Percentiles rank a stretch among this genome's conserved stretches.
These are phyloP conservation scores for Scleroderma bovista DNA, from an alignment of 768 basidiomycete genomes.

Conservation along the genomic window DNA sequence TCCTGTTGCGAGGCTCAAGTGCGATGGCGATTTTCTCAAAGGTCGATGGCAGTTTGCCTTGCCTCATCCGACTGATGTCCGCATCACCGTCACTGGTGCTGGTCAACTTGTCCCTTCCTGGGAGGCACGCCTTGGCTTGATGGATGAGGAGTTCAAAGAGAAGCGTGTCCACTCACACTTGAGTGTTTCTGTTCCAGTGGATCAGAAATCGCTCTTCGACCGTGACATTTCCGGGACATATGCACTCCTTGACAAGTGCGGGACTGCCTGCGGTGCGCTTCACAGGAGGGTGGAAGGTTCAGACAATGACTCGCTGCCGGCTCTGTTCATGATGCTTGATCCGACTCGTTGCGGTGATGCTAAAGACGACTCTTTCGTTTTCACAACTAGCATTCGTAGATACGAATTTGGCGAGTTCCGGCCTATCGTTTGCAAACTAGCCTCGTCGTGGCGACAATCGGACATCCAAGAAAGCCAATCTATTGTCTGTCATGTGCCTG, in stretches of 20 bases:
- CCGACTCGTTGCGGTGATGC: constrained; percentile 75
- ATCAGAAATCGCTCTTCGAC: constrained; percentile 51
- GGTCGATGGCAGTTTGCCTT: constrained; percentile 82
- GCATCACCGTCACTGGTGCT: constrained; percentile 49
- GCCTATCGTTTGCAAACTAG: constrained; percentile 69
- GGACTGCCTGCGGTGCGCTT: constrained; percentile 79
- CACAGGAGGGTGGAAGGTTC: constrained; percentile 52
- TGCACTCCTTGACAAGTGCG: constrained; percentile 75
- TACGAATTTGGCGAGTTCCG: constrained; percentile 79
- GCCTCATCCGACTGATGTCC: constrained; percentile 50
- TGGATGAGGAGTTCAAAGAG: constrained; percentile 57
- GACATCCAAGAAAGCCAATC: constrained; percentile 41
- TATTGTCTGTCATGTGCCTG: constrained; percentile 55
- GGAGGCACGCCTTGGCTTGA: constrained; percentile 76
- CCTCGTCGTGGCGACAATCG: constrained; percentile 75
- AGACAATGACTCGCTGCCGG: constrained; percentile 47
- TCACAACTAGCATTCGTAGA: constrained; percentile 72
- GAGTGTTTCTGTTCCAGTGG: constrained; percentile 51
- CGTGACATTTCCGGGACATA: constrained; percentile 81
- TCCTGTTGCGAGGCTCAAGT: constrained; percentile 73
- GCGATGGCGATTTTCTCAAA: constrained; percentile 49
- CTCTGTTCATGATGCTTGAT: constrained; percentile 76
- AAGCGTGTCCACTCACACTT: constrained; percentile 64
- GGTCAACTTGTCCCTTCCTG: constrained; percentile 77
- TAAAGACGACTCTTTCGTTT: constrained; percentile 76